Evolutionary conservation across 2,329 filamentous ascomycete genomes (phyloP).

Genomic region (Cercospora sojina): DNA sequence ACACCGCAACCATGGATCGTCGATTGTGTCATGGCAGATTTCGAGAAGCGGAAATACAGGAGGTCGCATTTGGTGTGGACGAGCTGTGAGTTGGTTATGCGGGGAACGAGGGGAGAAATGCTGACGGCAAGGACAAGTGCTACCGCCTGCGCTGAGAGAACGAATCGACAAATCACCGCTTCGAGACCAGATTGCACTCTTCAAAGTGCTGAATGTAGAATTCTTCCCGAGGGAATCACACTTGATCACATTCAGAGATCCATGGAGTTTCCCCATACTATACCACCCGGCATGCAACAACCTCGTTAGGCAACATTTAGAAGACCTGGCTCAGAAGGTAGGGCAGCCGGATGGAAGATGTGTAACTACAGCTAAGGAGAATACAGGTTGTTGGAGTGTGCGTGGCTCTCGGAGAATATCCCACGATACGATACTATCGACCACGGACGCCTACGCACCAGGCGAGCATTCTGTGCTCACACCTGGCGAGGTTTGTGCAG

Average conservation of each 20-base stretch:
- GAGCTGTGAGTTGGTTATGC: constrained; percentile 50
- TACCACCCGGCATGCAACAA: constrained; percentile 89
- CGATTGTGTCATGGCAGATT: constrained; percentile 89
- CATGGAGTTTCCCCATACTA: constrained; percentile 90
- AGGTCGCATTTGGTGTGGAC: constrained; percentile 85
- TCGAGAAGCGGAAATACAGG: constrained; percentile 79
- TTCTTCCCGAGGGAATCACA: constrained; percentile 90
- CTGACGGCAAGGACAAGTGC: constrained; percentile 48
- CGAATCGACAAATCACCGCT: constrained; percentile 72
- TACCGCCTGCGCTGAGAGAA: constrained; percentile 68
- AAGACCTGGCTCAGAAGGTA: constrained; percentile 84
- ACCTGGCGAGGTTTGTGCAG: constrained; percentile 87
- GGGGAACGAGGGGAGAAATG: background rate
- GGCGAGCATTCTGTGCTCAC: constrained; percentile 80
- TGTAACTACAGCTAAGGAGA: background rate
- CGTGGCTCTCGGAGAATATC: constrained; percentile 89
- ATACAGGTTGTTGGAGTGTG: constrained; percentile 78
- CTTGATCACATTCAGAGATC: constrained; percentile 86
- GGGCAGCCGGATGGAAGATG: background rate
- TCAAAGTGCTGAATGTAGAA: constrained; percentile 80
- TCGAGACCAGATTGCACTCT: constrained; percentile 73
- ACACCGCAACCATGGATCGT: constrained; percentile 84
- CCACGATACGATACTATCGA: constrained; percentile 86
- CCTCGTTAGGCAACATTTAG: constrained; percentile 78
- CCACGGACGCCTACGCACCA: constrained; percentile 76